Conservation (phyloP, 2,329 filamentous ascomycete genomes). For the Trichoderma cornu-damae region DNA sequence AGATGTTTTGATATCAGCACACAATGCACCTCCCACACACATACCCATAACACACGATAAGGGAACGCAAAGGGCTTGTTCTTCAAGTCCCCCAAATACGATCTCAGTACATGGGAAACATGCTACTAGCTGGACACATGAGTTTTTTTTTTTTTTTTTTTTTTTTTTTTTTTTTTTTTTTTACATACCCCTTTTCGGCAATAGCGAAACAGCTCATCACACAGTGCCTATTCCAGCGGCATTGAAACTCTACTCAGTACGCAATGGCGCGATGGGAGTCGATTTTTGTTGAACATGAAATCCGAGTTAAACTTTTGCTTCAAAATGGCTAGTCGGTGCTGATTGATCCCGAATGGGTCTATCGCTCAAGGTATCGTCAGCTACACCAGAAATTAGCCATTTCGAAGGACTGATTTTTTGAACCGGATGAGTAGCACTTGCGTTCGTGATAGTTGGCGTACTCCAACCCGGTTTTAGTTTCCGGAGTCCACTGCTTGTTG, state of each 20-base stretch:
- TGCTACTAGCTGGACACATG: too few relatives aligned
- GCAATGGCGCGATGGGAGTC: background rate
- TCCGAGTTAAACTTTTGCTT: conserved; percentile 1
- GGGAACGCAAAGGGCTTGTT: too few relatives aligned
- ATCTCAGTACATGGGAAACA: too few relatives aligned
- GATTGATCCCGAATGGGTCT: background rate
- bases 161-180: too few relatives aligned
- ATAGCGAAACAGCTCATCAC: background rate
- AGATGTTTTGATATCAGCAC: too few relatives aligned
- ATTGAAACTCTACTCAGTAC: background rate
- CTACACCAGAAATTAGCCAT: background rate
- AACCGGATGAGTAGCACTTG: background rate
- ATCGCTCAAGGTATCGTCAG: background rate
- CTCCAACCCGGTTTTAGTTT: background rate
- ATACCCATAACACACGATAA: too few relatives aligned
- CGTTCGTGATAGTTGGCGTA: conserved; percentile 13
- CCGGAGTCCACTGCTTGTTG: background rate
- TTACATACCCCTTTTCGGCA: too few relatives aligned
- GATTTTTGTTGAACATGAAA: conserved; percentile 3
- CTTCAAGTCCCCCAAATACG: too few relatives aligned
- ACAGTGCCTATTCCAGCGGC: background rate
- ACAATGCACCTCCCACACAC: too few relatives aligned
- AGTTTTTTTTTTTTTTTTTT: too few relatives aligned
- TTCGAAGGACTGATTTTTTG: background rate
- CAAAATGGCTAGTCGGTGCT: background rate